phyloP scores from a whole-genome alignment of 2,329 filamentous ascomycete genomes.

The Pseudohalonectria lignicola region DNA sequence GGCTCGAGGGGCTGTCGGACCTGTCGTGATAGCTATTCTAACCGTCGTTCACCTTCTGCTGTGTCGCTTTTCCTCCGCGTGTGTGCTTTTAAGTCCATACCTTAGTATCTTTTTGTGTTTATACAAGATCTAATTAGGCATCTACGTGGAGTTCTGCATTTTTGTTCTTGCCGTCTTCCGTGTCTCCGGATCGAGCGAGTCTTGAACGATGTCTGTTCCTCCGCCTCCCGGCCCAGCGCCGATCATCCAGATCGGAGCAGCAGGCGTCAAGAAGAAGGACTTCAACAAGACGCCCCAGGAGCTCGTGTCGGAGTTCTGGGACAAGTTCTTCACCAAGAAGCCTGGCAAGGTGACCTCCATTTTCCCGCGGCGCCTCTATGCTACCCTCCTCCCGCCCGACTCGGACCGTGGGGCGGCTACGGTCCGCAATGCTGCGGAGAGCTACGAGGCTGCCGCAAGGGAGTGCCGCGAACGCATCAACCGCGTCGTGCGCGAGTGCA shows the following conservation, averaged over 20 bases:
- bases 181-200: neutral
- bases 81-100: too few relatives aligned
- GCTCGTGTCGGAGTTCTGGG: constrained; percentile 28
- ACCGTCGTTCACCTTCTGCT: too few relatives aligned
- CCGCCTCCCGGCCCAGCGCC: constrained; percentile 1
- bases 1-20: too few relatives aligned
- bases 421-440: constrained; percentile 25
- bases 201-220: constrained; percentile 4
- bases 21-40: too few relatives aligned
- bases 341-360: constrained; percentile 32
- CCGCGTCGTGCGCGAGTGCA: constrained; percentile 27
- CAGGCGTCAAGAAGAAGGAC: constrained; percentile 8
- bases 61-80: too few relatives aligned
- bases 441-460: constrained; percentile 27
- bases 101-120: too few relatives aligned
- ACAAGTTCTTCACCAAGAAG: constrained; percentile 25
- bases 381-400: constrained; percentile 16
- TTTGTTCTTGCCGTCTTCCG: too few relatives aligned
- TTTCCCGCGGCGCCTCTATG: constrained; percentile 28
- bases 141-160: too few relatives aligned
- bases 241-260: constrained; percentile 4
- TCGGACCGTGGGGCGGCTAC: constrained; percentile 15
- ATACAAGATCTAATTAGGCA: too few relatives aligned
- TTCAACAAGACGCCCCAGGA: constrained; percentile 24
- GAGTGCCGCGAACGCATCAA: constrained; percentile 27